phyloP scores from a whole-genome alignment of 2,329 filamentous ascomycete species.

The Diaporthe sp. region DNA sequence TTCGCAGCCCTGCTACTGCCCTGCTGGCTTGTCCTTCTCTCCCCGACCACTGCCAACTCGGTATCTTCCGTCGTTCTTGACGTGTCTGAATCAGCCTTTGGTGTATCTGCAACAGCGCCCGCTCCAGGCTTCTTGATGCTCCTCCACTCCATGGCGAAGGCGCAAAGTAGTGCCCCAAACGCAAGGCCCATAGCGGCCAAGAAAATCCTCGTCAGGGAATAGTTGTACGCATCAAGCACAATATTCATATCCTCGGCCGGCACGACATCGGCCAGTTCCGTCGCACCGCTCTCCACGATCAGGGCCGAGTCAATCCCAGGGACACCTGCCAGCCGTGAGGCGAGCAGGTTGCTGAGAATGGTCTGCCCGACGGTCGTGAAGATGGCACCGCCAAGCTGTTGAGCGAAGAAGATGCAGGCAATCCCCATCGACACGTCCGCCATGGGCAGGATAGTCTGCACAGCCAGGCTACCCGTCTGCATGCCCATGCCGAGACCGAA shows the following conservation, averaged over 20 bases:
- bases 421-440: slow-evolving; percentile 66
- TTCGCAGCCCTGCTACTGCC: neutral
- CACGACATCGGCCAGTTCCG: slow-evolving; percentile 66
- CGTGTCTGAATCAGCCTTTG: neutral
- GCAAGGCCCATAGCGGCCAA: slow-evolving; percentile 69
- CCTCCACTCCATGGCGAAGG: slow-evolving; percentile 72
- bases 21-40: neutral
- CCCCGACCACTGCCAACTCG: neutral
- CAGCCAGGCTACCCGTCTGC: slow-evolving; percentile 66
- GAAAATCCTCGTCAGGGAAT: slow-evolving; percentile 70
- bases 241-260: slow-evolving; percentile 57
- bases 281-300: slow-evolving; percentile 64
- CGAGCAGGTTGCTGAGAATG: slow-evolving; percentile 60
- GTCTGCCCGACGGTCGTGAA: slow-evolving; percentile 68
- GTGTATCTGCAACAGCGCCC: neutral
- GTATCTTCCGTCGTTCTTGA: slow-evolving; percentile 1
- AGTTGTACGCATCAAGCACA: slow-evolving; percentile 74
- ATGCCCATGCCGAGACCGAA: slow-evolving; percentile 69
- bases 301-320: slow-evolving; percentile 54
- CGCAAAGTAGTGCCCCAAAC: slow-evolving; percentile 65
- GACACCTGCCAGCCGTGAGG: slow-evolving; percentile 49
- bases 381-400: slow-evolving; percentile 68
- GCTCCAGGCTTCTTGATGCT: slow-evolving; percentile 66
- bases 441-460: slow-evolving; percentile 63
- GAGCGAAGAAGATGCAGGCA: slow-evolving; percentile 66